These are phyloP conservation scores for Schizochytrium sp. DNA, from an alignment of 108 stramenopile genomes.

Conservation along the genomic window DNA sequence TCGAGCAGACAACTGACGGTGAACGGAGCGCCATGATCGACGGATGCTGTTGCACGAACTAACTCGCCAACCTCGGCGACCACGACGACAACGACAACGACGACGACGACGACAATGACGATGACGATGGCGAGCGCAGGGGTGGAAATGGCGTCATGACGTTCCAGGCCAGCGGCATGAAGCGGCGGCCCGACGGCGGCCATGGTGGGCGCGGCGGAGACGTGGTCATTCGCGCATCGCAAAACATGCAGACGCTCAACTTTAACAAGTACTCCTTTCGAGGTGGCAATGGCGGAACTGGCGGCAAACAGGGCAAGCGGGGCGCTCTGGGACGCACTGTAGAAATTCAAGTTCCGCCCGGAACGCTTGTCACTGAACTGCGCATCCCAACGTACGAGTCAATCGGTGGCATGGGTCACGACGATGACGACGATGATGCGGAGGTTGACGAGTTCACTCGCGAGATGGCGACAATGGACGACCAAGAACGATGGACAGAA, in stretches of 20 bases:
- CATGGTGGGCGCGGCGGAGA: slow-evolving; percentile 9
- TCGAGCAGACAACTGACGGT: no score
- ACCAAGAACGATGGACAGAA: background rate
- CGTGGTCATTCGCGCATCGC: background rate
- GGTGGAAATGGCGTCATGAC: slow-evolving; percentile 13
- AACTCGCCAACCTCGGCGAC: no score
- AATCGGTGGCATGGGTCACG: background rate
- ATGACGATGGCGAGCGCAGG: background rate
- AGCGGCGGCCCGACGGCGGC: background rate
- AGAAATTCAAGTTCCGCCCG: background rate
- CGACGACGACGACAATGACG: background rate
- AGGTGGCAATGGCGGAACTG: background rate
- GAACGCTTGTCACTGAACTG: background rate
- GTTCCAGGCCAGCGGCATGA: background rate
- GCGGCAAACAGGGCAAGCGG: background rate
- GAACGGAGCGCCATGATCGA: no score
- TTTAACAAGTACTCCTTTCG: background rate
- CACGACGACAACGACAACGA: no score
- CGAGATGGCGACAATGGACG: background rate
- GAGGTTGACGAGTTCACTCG: background rate
- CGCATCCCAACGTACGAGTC: background rate
- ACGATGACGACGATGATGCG: background rate
- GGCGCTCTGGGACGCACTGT: background rate
- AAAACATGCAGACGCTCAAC: background rate
- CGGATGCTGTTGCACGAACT: no score